Evolutionary conservation across 1,284 basidiomycete species (phyloP).

Genomic region (Pseudozyma sp.): DNA sequence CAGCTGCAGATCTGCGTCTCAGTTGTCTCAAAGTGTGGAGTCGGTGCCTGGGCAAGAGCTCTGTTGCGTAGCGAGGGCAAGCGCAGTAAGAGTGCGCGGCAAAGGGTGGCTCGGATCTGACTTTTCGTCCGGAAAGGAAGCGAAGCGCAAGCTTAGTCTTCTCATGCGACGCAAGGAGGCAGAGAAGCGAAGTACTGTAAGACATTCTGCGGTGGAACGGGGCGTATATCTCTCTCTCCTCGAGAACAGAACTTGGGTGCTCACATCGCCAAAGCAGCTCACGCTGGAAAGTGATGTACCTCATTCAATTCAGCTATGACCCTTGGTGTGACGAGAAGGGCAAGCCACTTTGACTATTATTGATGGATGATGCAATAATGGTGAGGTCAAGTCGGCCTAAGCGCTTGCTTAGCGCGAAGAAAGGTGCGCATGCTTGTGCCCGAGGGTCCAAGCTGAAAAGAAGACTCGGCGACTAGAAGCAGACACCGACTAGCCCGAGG

Average conservation of each 20-base stretch:
- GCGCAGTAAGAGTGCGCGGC: not conserved
- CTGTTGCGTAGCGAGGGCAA: too few species aligned
- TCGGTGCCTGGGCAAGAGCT: not conserved
- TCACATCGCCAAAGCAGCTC: not conserved
- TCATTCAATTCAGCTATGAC: not conserved
- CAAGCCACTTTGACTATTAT: too few species aligned
- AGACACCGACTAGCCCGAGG: too few species aligned
- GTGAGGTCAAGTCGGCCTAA: too few species aligned
- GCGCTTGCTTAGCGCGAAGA: too few species aligned
- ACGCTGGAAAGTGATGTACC: not conserved
- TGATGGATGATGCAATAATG: too few species aligned
- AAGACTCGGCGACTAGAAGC: not conserved
- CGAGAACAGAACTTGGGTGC: not conserved
- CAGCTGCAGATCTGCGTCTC: slow-evolving; percentile 3
- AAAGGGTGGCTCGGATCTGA: not conserved
- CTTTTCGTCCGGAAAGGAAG: not conserved
- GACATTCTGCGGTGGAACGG: not conserved
- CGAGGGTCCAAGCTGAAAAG: too few species aligned
- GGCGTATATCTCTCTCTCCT: not conserved
- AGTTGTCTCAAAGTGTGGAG: not conserved
- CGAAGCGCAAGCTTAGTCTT: not conserved
- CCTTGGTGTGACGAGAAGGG: too few species aligned
- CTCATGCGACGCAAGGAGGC: slow-evolving; percentile 5
- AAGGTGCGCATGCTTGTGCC: too few species aligned
- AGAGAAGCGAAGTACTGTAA: not conserved